Base-by-base conservation (phyloP, 1,139 yeast species). In the Candida buenavistaensis region DNA sequence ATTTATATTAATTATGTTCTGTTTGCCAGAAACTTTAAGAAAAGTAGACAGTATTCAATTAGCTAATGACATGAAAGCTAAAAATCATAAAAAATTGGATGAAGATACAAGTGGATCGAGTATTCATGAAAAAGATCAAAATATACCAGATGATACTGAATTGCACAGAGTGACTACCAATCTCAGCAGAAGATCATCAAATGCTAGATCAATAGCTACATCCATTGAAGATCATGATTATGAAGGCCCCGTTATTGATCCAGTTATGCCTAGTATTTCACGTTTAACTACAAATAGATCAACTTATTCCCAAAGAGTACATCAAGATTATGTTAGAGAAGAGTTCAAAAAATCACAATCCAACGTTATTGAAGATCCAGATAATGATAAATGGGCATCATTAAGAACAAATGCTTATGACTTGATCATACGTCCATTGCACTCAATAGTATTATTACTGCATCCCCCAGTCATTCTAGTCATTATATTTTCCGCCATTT, bases 401-500 rank as follows among this genome's bases (percentile, higher is more conserved):
- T 46, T 41, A 40, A 54, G 49, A 30, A 45, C 41, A 28, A 50
- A 37, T 16, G 19, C 54, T 2, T 78, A 79, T 48, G 69, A 68
- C 60, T 40, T 75, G 55, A 41, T 56, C 52, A 33, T 63, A 48
- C 41, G 77, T 55, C 63, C 92, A 61, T 19, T 58, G 57, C 62
- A 80, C 64, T 55, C 79, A 58, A 53, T 78, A 16, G 64, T 65
- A 2, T 69, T 83, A 38, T 56, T 83, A 20, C 58, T 64, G 35
- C 82, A 82, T 51, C 95, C 95, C 0, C 94, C 95, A 0, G 90
- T 87, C 11, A 57, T 74, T 0, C 59, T 85, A 28, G 78, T 88
- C 6, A 73, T 85, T 31, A 49, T 68, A 1, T 85, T 78, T 54
- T 79, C 90, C 1, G 78, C 85, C 1, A 71, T 81, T 13, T 75